Percentiles rank a stretch among this genome's conserved stretches.
Evolutionary conservation across 176 grass and related monocot species (phyloP).

Genomic region (Phragmites australis): DNA sequence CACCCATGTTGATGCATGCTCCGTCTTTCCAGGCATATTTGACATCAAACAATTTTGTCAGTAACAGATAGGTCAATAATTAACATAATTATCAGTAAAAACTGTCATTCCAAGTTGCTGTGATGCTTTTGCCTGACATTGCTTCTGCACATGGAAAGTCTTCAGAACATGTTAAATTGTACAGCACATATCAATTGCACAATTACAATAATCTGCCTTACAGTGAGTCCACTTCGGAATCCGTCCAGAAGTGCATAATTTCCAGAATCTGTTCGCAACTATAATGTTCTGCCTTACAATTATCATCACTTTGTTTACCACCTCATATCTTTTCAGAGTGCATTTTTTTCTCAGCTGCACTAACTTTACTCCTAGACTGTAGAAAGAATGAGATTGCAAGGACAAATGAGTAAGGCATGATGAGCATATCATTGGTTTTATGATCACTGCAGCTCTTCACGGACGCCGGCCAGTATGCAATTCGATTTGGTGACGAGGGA

Average conservation of each 20-base stretch:
- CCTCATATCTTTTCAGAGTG: background rate
- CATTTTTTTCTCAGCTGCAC: background rate
- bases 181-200: background rate
- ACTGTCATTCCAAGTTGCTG: background rate
- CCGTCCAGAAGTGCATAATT: too few relatives aligned
- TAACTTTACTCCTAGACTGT: slow-evolving; percentile 5
- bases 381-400: background rate
- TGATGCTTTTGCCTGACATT: slow-evolving; percentile 1
- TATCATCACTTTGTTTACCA: too few relatives aligned
- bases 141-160: slow-evolving; percentile 12
- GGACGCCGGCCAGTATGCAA: slow-evolving; percentile 94
- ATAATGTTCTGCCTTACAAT: too few relatives aligned
- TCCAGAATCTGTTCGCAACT: too few relatives aligned
- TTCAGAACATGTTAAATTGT: background rate
- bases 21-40: slow-evolving; percentile 18
- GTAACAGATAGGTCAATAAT: background rate
- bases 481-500: slow-evolving; percentile 75
- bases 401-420: background rate
- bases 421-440: background rate
- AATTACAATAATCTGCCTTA: slow-evolving; percentile 23
- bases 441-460: slow-evolving; percentile 80
- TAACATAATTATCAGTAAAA: background rate
- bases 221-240: background rate
- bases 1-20: background rate
- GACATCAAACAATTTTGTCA: background rate